Base-by-base conservation (phyloP, 202 grass and related monocot genomes). In the Miscanthus sacchariflorus region DNA sequence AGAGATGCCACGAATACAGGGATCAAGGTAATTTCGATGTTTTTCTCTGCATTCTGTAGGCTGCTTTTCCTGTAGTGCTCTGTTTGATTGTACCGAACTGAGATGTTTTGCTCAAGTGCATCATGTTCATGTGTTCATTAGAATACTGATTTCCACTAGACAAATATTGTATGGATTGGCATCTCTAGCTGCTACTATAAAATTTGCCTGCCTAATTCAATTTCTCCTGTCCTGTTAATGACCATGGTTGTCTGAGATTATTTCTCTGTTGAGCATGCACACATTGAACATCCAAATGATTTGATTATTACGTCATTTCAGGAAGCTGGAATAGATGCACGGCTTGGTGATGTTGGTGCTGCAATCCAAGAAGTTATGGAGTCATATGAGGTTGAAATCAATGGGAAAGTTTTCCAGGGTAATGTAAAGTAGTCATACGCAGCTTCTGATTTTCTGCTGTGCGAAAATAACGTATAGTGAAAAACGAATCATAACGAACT, bases 341-440 rank as follows among this genome's bases (percentile, higher is more conserved):
- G 93, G 45, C 91, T 99, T 68, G 96, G 97, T 92, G 97, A 99
- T 91, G 88, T 99, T 65, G 96, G 96, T 88, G 94, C 94, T 88
- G 96, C 96, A 79, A 99, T 99, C 67, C 96, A 99, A 89, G 97
- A 99, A 88, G 94, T 99, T 36, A 96, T 99, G 94, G 97, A 99
- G 86, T 96, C 94, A 19, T 96, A 96, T 81, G 97, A 99, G 83
- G 94, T 99, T 90, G 97, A 99, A 92, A 95, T 99, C 46, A 95
- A 96, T 85, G 97, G 97, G 15, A 99, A 99, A 83, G 91, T 93
- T 79, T 99, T 95, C 87, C 97, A 96, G 92, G 94, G 97, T 99
- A 63, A 33, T 33, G 4, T 30, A 6, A 50, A 49, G 21, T 24
- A 27, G 74, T 54, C 45, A 18, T 25, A 52, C 50, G 35, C 71